Conservation (phyloP, 352 stramenopile species). For the Phytophthora tubulina region DNA sequence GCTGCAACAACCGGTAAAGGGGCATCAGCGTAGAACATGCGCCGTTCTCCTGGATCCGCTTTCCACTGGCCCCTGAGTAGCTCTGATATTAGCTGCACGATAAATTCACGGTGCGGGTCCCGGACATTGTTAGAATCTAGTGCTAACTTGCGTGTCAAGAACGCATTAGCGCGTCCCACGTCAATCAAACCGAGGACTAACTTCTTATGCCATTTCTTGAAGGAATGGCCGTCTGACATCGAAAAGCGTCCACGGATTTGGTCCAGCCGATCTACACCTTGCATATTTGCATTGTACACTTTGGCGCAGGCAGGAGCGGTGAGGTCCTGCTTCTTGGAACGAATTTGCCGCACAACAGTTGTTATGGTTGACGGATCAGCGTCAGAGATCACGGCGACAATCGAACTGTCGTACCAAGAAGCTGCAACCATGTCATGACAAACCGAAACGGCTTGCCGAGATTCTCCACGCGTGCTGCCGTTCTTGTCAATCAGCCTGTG, state of each 20-base stretch:
- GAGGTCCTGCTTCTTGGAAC: conserved; percentile 14
- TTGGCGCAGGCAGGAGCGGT: conserved; percentile 33
- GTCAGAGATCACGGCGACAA: conserved; percentile 32
- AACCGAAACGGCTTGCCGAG: conserved; percentile 26
- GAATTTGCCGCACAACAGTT: conserved; percentile 21
- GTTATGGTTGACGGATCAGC: conserved; percentile 29
- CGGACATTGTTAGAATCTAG: background rate
- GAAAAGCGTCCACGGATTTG: conserved; percentile 41
- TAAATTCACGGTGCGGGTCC: background rate
- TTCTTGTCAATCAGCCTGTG: conserved; percentile 31
- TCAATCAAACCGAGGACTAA: conserved; percentile 33
- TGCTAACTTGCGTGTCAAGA: conserved; percentile 16
- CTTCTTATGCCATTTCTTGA: conserved; percentile 51
- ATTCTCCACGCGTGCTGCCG: conserved; percentile 7
- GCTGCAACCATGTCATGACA: conserved; percentile 25
- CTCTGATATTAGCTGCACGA: background rate
- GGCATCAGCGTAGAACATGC: conserved; percentile 3
- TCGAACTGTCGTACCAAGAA: conserved; percentile 37
- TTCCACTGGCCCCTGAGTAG: conserved; percentile 9
- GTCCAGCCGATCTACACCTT: conserved; percentile 41
- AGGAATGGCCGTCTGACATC: conserved; percentile 39
- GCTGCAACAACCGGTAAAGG: too few relatives aligned
- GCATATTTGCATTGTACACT: conserved; percentile 47
- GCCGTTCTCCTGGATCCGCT: conserved; percentile 1
- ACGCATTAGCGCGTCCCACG: conserved; percentile 38